These are phyloP conservation scores for Aspergillus viridinutans DNA, from an alignment of 2,329 filamentous ascomycete genomes.

Conservation along the genomic window DNA sequence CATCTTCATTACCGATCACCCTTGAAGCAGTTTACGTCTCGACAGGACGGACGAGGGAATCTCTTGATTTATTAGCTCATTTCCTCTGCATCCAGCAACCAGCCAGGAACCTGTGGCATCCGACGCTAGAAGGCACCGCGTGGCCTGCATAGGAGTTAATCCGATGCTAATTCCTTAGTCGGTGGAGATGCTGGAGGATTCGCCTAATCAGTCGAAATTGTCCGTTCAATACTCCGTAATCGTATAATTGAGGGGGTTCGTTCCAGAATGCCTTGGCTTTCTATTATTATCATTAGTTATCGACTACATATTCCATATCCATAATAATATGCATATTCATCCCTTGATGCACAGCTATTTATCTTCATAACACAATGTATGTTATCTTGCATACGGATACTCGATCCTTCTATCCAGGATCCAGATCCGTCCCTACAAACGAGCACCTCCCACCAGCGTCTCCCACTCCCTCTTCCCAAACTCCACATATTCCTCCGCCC, in stretches of 20 bases:
- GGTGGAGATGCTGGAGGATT: neutral
- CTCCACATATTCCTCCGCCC: constrained; percentile 52
- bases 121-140: neutral
- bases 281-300: too few species aligned
- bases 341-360: neutral
- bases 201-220: too few species aligned
- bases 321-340: neutral
- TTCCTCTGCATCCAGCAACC: too few species aligned
- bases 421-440: constrained; percentile 33
- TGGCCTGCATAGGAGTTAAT: neutral
- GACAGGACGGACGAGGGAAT: neutral
- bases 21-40: too few species aligned
- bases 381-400: too few species aligned
- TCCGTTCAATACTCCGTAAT: too few species aligned
- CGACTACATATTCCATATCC: neutral
- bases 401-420: neutral
- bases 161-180: neutral
- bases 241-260: too few species aligned
- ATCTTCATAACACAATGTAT: too few species aligned
- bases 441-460: constrained; percentile 42
- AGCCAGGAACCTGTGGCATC: too few species aligned
- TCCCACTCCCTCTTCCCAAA: constrained; percentile 60
- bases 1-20: neutral
- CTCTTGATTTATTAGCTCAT: neutral
- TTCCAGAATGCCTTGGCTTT: too few species aligned